Evolutionary conservation across 1,139 yeast genomes (phyloP).

Genomic region (Geotrichum citri-aurantii): DNA sequence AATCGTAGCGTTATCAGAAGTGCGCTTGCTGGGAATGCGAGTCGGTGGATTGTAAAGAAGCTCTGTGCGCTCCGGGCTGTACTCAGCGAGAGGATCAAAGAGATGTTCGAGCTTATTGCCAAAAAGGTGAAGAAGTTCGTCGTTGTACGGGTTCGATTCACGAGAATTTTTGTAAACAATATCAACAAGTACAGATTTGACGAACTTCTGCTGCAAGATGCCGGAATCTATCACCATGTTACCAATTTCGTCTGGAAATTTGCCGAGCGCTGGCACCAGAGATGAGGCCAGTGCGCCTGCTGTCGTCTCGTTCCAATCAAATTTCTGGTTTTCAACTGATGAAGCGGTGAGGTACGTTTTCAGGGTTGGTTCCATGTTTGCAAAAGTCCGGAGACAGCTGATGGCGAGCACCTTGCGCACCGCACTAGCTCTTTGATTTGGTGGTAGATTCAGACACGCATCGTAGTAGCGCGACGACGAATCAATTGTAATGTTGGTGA

Average conservation of each 20-base stretch:
- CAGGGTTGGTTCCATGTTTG: conserved; percentile 42
- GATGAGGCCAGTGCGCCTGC: conserved; percentile 69
- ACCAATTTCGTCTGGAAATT: conserved; percentile 56
- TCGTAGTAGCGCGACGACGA: conserved; percentile 65
- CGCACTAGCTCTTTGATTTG: conserved; percentile 47
- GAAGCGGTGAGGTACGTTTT: conserved; percentile 16
- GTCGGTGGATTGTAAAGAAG: conserved; percentile 54
- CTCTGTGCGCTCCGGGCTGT: conserved; percentile 83
- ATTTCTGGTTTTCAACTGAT: conserved; percentile 14
- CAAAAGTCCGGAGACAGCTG: conserved; percentile 61
- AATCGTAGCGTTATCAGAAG: conserved; percentile 27
- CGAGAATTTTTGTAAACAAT: conserved; percentile 60
- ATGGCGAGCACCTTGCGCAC: conserved; percentile 75
- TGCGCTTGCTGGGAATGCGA: conserved; percentile 22
- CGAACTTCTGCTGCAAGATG: conserved; percentile 48
- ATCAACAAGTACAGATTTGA: conserved; percentile 59
- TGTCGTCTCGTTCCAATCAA: conserved; percentile 60
- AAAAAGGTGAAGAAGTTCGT: conserved; percentile 62
- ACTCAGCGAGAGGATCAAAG: conserved; percentile 84
- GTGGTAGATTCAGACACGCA: conserved; percentile 65
- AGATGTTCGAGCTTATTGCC: conserved; percentile 85
- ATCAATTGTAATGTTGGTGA: conserved; percentile 55
- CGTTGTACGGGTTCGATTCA: conserved; percentile 55
- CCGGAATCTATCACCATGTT: conserved; percentile 49
- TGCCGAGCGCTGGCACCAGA: conserved; percentile 48